A percentile compares a stretch with the other conserved stretches of the same genome.
These are phyloP conservation scores for Eremochloa ophiuroides DNA, from an alignment of 176 grass and related monocot genomes.

Conservation along the genomic window DNA sequence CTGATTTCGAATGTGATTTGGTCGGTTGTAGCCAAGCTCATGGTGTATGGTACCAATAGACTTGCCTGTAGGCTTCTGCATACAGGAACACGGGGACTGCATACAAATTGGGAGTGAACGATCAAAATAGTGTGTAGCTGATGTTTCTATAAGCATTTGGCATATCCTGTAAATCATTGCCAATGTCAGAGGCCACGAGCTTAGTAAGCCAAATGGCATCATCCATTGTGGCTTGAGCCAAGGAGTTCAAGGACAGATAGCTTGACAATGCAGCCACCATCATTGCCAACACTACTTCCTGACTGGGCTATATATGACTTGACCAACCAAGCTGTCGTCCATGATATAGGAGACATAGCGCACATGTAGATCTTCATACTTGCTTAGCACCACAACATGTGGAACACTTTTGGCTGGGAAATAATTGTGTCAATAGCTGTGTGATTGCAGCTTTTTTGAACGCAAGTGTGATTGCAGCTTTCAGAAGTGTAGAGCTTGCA, in stretches of 20 bases:
- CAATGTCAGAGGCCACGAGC: conserved; percentile 46
- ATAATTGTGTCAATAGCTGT: conserved; percentile 37
- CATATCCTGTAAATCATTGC: conserved; percentile 47
- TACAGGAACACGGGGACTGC: conserved; percentile 72
- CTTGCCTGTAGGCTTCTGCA: conserved; percentile 39
- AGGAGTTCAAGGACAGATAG: conserved; percentile 58
- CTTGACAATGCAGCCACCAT: conserved; percentile 44
- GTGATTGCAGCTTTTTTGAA: conserved; percentile 30
- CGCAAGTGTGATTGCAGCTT: too few relatives aligned
- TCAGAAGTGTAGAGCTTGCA: too few relatives aligned
- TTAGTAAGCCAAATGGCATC: conserved; percentile 42
- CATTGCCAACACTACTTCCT: conserved; percentile 42
- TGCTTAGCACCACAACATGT: conserved; percentile 43
- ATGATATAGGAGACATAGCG: conserved; percentile 53
- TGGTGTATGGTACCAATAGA: conserved; percentile 36
- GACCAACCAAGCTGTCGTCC: conserved; percentile 3
- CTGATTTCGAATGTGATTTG: conserved; percentile 37
- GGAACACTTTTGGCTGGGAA: conserved; percentile 35
- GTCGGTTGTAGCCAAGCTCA: conserved; percentile 54
- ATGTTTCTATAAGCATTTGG: background rate
- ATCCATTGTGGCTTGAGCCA: conserved; percentile 49
- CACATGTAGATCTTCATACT: conserved; percentile 61
- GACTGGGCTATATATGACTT: conserved; percentile 24
- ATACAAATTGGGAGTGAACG: background rate
- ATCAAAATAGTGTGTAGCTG: background rate